A percentile compares a stretch with the other conserved stretches of the same genome.
Evolutionary conservation across 129 eudicot species (phyloP).

Genomic region (carrot (Daucus carota)): DH1_v3.0 NC_030381.2:6269001-6269500

Average conservation of each 20-base stretch:
- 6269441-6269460: slow-evolving; percentile 19
- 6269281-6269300: slow-evolving; percentile 17
- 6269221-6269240: slow-evolving; percentile 46
- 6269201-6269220: slow-evolving; percentile 54
- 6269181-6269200: slow-evolving; percentile 56
- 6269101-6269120: slow-evolving; percentile 7
- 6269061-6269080: slow-evolving; percentile 18
- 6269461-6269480: slow-evolving; percentile 17
- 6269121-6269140: slow-evolving; percentile 7
- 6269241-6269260: slow-evolving; percentile 61
- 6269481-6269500: slow-evolving; percentile 17
- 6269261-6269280: slow-evolving; percentile 41
- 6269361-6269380: slow-evolving; percentile 17
- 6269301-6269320: slow-evolving; percentile 22
- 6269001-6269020: slow-evolving; percentile 65
- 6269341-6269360: slow-evolving; percentile 15
- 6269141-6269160: slow-evolving; percentile 17
- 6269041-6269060: slow-evolving; percentile 11
- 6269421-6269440: slow-evolving; percentile 16
- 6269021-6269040: slow-evolving; percentile 16
- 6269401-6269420: slow-evolving; percentile 18
- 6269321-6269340: slow-evolving; percentile 22
- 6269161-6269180: slow-evolving; percentile 77
- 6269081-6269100: slow-evolving; percentile 13
- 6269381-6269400: slow-evolving; percentile 16